Percentiles rank a stretch among this genome's conserved stretches.
Conservation (phyloP, 2,329 filamentous ascomycete species). For the Xylariomycetidae sp. region DNA sequence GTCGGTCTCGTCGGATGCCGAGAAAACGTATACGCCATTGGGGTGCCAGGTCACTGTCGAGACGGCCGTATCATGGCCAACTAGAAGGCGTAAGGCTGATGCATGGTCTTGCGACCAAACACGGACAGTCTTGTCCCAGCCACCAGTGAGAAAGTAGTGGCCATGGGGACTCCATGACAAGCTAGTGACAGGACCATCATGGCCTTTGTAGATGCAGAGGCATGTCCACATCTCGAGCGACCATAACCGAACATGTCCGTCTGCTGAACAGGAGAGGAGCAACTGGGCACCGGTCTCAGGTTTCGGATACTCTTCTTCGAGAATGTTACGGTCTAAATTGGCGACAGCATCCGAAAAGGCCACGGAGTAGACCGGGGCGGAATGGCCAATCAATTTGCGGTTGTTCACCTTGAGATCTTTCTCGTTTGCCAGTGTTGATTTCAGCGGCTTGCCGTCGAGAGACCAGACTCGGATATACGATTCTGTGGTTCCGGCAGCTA, state of each 20-base stretch:
- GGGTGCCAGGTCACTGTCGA: conserved; percentile 91
- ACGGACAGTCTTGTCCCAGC: conserved; percentile 83
- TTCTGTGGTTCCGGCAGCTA: conserved; percentile 84
- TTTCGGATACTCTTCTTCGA: conserved; percentile 41
- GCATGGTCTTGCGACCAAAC: conserved; percentile 93
- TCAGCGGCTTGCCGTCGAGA: conserved; percentile 75
- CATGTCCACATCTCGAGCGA: conserved; percentile 89
- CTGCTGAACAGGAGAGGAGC: conserved; percentile 79
- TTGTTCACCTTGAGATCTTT: conserved; percentile 55
- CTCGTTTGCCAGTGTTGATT: conserved; percentile 55
- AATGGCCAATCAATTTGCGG: conserved; percentile 79
- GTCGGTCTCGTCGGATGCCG: conserved; percentile 75
- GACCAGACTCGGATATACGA: conserved; percentile 96
- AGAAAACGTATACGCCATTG: conserved; percentile 90
- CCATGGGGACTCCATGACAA: conserved; percentile 87
- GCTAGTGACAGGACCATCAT: conserved; percentile 84
- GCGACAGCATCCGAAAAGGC: conserved; percentile 75
- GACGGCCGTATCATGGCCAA: conserved; percentile 90
- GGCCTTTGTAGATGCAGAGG: conserved; percentile 87
- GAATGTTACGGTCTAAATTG: conserved; percentile 41
- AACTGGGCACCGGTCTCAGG: conserved; percentile 59
- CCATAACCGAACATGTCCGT: conserved; percentile 88
- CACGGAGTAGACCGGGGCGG: conserved; percentile 81
- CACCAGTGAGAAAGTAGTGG: conserved; percentile 86
- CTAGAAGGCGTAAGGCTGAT: conserved; percentile 78